Base-by-base conservation (phyloP, 225 moss, liverwort and hornwort genomes). In the Bryoerythrophyllum caledonicum region DNA sequence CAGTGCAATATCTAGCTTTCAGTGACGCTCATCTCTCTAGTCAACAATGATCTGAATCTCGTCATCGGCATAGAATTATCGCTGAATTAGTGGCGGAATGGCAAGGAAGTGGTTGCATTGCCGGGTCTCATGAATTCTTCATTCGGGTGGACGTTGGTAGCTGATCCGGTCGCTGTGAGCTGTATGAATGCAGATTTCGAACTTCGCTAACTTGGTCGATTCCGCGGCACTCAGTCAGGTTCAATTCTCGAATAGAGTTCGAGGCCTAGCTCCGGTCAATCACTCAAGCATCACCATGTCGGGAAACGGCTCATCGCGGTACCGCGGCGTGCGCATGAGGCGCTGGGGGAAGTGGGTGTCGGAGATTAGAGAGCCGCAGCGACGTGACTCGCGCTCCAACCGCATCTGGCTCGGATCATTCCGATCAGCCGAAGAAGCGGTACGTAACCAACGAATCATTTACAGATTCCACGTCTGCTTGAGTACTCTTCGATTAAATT, bases 281-380 rank as follows among this genome's bases (percentile, higher is more conserved):
- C 25, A 27, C 19, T 40, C 21, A 5, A 44, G n/a, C 13, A 38
- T 57, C 60, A 65, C 35, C 19, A 82, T 85, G 85, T 82, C 82
- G 40, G 79, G 76, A 24, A 78, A 17, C 51, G 62, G 60, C 38
- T 70, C 78, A 15, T 57, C 77, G 23, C 60, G 76, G 66, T 87
- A 82, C 13, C 82, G 82, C 17, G 87, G 87, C 20, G 87, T 87
- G 5, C 84, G 87, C 7, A 77, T 82, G 82, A 67, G 87, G 74
- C 67, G 30, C 15, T 87, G 87, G 87, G 87, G 87, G 6, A 87
- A 87, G 68, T 87, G 87, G 87, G 87, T 87, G 12, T 80, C 84
- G n/a, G 87, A 87, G 46, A 82, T 87, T 35, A 66, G 87, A 20
- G 84, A 84, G 41, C 79, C 84, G 1, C 84, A 77, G 53, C 70